Evolutionary conservation across 139 green algal species (phyloP), one percentile per base, ranked within the genome.

Genomic region (Picochlorum sp.): DNA sequence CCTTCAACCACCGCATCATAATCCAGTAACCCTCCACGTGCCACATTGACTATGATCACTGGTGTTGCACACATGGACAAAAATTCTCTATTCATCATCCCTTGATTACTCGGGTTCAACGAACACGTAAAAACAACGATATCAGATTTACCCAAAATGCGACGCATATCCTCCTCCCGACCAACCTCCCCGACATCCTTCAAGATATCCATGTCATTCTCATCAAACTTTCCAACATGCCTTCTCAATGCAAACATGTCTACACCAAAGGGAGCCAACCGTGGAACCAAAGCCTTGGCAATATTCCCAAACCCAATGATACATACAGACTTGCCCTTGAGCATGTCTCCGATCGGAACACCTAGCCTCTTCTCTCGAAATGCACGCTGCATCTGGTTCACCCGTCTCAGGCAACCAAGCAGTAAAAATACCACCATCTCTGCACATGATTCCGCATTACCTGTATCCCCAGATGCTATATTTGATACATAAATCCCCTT

Each of bases 341-440:
- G 62, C 14, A 67, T 81, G 18, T 69, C 49, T 6, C 77, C 76
- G 34, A 76, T 24, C 3, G 81, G 80, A 16, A 69, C 41, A 1
- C 74, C 75, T 13, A 86, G 51, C n/a, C 34, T 55, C 3, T 30
- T 45, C 0, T 66, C 8, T 7, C 24, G 51, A n/a, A 85, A 70
- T 60, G 64, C 62, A 57, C 20, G 45, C n/a, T 18, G 24, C 75
- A 82, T 79, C 6, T 28, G 55, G 9, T 76, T 74, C 55, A 78
- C 61, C 20, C 70, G n/a, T 3, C 81, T 45, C 20, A 89, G 70
- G 1, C 66, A 57, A 4, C 75, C 81, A 62, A 90, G 60, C 30
- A 56, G 64, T 13, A 90, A 74, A 66, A 81, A 90, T 9, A 90
- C 71, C 21, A 75, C 77, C 45, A 84, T 75, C 68, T 90, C 84